phyloP scores from a whole-genome alignment of 208 protist species.

The Trypanosoma mega region DNA sequence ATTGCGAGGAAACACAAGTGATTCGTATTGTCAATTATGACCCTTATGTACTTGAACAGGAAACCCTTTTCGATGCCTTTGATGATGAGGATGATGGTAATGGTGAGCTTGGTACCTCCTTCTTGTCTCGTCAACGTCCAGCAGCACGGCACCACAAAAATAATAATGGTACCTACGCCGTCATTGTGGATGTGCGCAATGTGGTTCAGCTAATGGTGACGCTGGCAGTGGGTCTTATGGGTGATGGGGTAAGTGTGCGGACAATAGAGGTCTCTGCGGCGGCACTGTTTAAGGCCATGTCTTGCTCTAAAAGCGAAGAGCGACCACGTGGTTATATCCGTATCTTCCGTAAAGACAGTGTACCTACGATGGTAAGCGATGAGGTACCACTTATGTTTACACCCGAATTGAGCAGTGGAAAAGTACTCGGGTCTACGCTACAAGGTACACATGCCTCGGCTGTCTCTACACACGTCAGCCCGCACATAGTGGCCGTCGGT shows the following conservation, averaged over 20 bases:
- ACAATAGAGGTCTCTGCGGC: slow-evolving; percentile 73
- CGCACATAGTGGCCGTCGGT: slow-evolving; percentile 83
- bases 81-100: slow-evolving; percentile 73
- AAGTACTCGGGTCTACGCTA: slow-evolving; percentile 74
- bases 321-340: slow-evolving; percentile 80
- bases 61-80: slow-evolving; percentile 74
- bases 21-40: slow-evolving; percentile 90
- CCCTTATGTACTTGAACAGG: slow-evolving; percentile 88
- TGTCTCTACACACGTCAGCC: slow-evolving; percentile 75
- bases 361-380: slow-evolving; percentile 51
- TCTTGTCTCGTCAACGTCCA: slow-evolving; percentile 40
- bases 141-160: slow-evolving; percentile 37
- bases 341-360: slow-evolving; percentile 61
- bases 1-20: slow-evolving; percentile 68
- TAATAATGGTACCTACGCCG: slow-evolving; percentile 81
- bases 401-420: slow-evolving; percentile 82
- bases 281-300: slow-evolving; percentile 86
- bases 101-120: slow-evolving; percentile 56
- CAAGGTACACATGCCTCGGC: slow-evolving; percentile 69
- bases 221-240: slow-evolving; percentile 76
- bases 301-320: slow-evolving; percentile 58
- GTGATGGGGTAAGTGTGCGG: slow-evolving; percentile 59
- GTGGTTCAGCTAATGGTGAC: slow-evolving; percentile 87
- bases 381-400: slow-evolving; percentile 79
- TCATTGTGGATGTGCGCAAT: slow-evolving; percentile 82